phyloP scores from a whole-genome alignment of 2,329 filamentous ascomycete genomes.

The Cladosporium sp. region DNA sequence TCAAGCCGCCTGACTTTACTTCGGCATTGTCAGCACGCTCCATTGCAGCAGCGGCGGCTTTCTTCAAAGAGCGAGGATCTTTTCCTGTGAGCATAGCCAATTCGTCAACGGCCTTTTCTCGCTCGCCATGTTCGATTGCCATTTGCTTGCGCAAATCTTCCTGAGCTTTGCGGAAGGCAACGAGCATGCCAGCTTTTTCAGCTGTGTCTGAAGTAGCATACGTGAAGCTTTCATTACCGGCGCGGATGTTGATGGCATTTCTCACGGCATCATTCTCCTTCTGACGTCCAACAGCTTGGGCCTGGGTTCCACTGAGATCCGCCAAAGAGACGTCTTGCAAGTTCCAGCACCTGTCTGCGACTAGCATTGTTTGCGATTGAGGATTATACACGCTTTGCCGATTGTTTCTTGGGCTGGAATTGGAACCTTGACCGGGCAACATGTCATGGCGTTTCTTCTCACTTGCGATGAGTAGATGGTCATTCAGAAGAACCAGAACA shows the following conservation, averaged over 20 bases:
- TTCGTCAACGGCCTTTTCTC: conserved; percentile 56
- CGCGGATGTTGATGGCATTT: conserved; percentile 86
- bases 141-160: conserved; percentile 84
- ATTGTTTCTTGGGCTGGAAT: conserved; percentile 23
- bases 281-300: conserved; percentile 29
- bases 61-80: conserved; percentile 57
- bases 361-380: conserved; percentile 57
- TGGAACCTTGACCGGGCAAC: conserved; percentile 12
- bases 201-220: conserved; percentile 72
- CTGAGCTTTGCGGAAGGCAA: conserved; percentile 86
- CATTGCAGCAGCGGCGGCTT: conserved; percentile 37
- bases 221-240: conserved; percentile 86
- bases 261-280: conserved; percentile 52
- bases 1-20: conserved; percentile 27
- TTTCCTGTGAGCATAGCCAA: conserved; percentile 27
- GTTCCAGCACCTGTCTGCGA: conserved; percentile 92
- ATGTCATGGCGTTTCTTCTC: conserved; percentile 83
- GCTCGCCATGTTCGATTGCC: conserved; percentile 81
- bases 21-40: conserved; percentile 54
- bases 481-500: conserved; percentile 88
- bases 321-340: conserved; percentile 88
- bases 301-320: conserved; percentile 61
- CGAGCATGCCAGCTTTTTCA: conserved; percentile 75
- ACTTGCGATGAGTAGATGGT: conserved; percentile 85
- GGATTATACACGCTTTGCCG: conserved; percentile 30